These are phyloP conservation scores for Pichia californica DNA, from an alignment of 805 yeast genomes.

Conservation along the genomic window DNA sequence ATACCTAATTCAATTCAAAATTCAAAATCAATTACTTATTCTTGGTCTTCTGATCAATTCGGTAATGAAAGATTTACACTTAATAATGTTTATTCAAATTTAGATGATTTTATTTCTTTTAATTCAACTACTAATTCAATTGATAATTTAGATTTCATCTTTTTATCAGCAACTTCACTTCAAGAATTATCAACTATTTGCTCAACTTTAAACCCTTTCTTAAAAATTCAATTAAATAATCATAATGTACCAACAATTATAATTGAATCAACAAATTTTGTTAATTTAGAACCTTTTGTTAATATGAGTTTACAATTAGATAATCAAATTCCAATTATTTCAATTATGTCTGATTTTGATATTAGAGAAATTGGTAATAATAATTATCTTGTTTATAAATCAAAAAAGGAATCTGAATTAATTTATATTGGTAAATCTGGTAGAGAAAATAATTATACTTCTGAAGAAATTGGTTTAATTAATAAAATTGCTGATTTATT, in stretches of 20 bases:
- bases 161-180: slow-evolving; percentile 42
- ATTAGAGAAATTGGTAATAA: slow-evolving; percentile 34
- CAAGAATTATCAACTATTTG: slow-evolving; percentile 45
- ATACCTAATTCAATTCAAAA: slow-evolving; percentile 1
- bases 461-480: slow-evolving; percentile 34
- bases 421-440: slow-evolving; percentile 38
- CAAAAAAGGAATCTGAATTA: slow-evolving; percentile 39
- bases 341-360: slow-evolving; percentile 60
- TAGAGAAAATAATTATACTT: slow-evolving; percentile 36
- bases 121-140: neutral
- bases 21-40: slow-evolving; percentile 15
- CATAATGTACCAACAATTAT: slow-evolving; percentile 44
- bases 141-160: slow-evolving; percentile 34
- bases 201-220: slow-evolving; percentile 30
- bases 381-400: slow-evolving; percentile 30
- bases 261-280: slow-evolving; percentile 65
- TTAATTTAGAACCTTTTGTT: slow-evolving; percentile 63
- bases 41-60: slow-evolving; percentile 28
- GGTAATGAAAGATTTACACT: slow-evolving; percentile 28
- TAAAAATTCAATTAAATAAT: slow-evolving; percentile 23
- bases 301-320: slow-evolving; percentile 33
- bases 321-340: slow-evolving; percentile 36
- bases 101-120: slow-evolving; percentile 21
- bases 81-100: slow-evolving; percentile 17
- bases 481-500: slow-evolving; percentile 33